Base-by-base conservation (phyloP, 192 early-diverging fungal species). In the Coemansia asiatica region DNA sequence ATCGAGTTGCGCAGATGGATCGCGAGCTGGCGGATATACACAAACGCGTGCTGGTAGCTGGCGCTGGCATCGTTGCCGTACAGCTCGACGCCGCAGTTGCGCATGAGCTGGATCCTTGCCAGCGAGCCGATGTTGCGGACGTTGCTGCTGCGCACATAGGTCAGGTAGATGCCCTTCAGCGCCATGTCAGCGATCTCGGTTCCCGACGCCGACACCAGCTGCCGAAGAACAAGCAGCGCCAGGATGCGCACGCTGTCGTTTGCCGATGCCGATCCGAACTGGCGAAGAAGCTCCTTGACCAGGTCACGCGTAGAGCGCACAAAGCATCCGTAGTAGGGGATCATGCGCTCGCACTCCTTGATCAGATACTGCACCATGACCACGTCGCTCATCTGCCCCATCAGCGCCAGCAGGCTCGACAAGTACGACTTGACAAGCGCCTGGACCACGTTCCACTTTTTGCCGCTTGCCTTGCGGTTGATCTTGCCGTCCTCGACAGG, bases 31-130 rank as follows among this genome's bases (percentile, higher is more conserved):
- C 97, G 87, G 27, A 99, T 86, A 79, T 94, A 94, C 27, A 91
- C 86, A 72, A 98, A 99, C 28, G 87, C 95, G 60, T 91, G 91
- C 72, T 96, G 94, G 83, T 99, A 99, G 33, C 91, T 90, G 53
- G 90, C 73, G 6, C 86, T 82, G 4, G 87, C 80, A 68, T 96
- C 85, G 31, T 91, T 56, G 7, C 94, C 94, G 66, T 88, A 90
- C 15, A 98, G 85, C 61, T 97, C 93, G 27, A 93, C 92, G 56
- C 92, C 91, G 74, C 91, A 95, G 83, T 93, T 94, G 63, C 87
- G 83, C 94, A 98, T 96, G 68, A 98, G 88, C 70, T 91, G 87
- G 79, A 97, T 90, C 35, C 85, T 81, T 6, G 91, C 87, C 72
- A 95, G 84, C 8, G 93, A 94, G 68, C 91, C 87, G 18, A 90